A percentile compares a stretch with the other conserved stretches of the same genome.
Evolutionary conservation across 768 basidiomycete genomes (phyloP).

Genomic region (Coprinellus micaceus): DNA sequence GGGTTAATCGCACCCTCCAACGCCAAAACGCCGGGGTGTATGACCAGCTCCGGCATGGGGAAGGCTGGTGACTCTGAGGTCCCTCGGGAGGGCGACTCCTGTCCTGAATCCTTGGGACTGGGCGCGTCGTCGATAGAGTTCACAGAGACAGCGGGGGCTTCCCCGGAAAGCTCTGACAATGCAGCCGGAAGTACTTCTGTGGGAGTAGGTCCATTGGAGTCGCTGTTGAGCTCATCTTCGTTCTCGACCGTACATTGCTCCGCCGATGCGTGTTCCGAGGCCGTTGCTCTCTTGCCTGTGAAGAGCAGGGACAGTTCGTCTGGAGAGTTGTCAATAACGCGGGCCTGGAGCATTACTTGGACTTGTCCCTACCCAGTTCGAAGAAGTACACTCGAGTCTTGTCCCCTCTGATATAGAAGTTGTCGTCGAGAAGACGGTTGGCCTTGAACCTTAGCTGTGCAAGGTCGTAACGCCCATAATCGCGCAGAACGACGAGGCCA

Average conservation of each 20-base stretch:
- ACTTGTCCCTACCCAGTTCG: constrained; percentile 79
- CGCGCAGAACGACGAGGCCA: constrained; percentile 80
- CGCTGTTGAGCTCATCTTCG: constrained; percentile 24
- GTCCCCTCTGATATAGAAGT: constrained; percentile 95
- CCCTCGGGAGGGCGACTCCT: constrained; percentile 1
- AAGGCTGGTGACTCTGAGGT: background rate
- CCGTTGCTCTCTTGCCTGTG: constrained; percentile 52
- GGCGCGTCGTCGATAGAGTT: background rate
- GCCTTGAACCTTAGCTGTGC: constrained; percentile 92
- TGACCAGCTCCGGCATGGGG: constrained; percentile 10
- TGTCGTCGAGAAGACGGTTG: constrained; percentile 83
- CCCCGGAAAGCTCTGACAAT: background rate
- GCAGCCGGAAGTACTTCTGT: background rate
- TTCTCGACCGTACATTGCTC: constrained; percentile 33
- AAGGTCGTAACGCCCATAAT: constrained; percentile 94
- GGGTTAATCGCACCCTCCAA: constrained; percentile 29
- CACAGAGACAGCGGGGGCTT: background rate
- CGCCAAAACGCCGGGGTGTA: constrained; percentile 39
- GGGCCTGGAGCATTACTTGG: no score
- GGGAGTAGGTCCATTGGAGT: background rate
- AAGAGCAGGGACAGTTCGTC: constrained; percentile 80
- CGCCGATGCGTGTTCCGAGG: constrained; percentile 26
- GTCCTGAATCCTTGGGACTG: background rate
- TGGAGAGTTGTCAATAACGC: no score
- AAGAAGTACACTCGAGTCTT: constrained; percentile 98